These are phyloP conservation scores for Phytophthora palmivora DNA, from an alignment of 352 stramenopile species.

Conservation along the genomic window DNA sequence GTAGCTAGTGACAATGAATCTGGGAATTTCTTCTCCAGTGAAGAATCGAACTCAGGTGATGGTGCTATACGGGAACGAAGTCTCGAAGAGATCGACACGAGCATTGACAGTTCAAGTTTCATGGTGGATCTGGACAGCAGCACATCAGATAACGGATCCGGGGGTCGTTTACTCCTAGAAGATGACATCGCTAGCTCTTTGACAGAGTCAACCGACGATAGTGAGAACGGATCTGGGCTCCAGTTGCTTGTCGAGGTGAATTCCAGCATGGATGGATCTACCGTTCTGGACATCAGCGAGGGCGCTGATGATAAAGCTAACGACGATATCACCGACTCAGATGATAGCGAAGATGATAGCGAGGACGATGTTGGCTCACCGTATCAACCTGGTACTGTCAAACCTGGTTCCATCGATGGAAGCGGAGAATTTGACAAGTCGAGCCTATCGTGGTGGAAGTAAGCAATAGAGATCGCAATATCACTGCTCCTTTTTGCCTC, in stretches of 20 bases:
- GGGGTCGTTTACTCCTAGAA: slow-evolving; percentile 9
- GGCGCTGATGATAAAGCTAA: neutral
- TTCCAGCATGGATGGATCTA: slow-evolving; percentile 8
- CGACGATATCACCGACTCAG: neutral
- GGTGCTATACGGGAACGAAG: too few relatives aligned
- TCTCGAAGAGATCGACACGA: too few relatives aligned
- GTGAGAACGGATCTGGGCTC: slow-evolving; percentile 3
- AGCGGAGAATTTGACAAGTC: slow-evolving; percentile 21
- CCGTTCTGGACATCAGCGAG: slow-evolving; percentile 6
- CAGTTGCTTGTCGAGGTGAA: slow-evolving; percentile 9
- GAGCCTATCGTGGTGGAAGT: slow-evolving; percentile 24
- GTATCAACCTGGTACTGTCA: slow-evolving; percentile 19
- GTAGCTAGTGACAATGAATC: slow-evolving; percentile 24
- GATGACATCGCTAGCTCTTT: neutral
- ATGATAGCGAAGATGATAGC: slow-evolving; percentile 7
- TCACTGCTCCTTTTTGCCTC: too few relatives aligned
- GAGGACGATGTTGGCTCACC: neutral
- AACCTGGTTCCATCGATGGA: slow-evolving; percentile 10
- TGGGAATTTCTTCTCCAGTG: slow-evolving; percentile 9
- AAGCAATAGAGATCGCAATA: too few relatives aligned
- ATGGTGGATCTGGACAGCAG: too few relatives aligned
- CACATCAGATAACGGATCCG: slow-evolving; percentile 4
- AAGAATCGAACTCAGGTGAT: slow-evolving; percentile 14
- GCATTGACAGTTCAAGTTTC: too few relatives aligned
- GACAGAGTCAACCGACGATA: neutral